These are phyloP conservation scores for Leptographium procerum DNA, from an alignment of 2,329 filamentous ascomycete species.

Conservation along the genomic window DNA sequence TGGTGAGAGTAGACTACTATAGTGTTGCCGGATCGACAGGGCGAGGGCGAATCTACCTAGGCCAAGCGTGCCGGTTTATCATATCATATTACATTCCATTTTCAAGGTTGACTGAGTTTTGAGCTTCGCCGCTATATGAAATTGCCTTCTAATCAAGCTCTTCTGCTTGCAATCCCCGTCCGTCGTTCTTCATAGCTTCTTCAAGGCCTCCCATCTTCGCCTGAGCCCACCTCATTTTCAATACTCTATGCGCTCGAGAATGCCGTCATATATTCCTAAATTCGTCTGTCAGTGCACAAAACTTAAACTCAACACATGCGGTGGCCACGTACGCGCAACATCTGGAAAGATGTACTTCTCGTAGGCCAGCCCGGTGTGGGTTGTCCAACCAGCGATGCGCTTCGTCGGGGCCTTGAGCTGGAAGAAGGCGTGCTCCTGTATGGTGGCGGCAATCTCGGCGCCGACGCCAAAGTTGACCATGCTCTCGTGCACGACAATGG, in stretches of 20 bases:
- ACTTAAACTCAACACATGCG: no score
- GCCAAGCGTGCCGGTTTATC: no score
- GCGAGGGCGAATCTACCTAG: no score
- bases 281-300: no score
- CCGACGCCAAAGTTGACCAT: slow-evolving; percentile 86
- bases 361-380: slow-evolving; percentile 67
- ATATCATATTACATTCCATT: no score
- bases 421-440: slow-evolving; percentile 78
- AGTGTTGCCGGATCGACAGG: no score
- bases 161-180: not conserved
- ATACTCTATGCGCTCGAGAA: not conserved
- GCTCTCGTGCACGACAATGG: slow-evolving; percentile 81
- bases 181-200: no score
- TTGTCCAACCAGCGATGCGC: slow-evolving; percentile 81
- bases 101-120: no score
- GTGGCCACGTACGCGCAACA: slow-evolving; percentile 37
- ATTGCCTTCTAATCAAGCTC: not conserved
- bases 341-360: slow-evolving; percentile 78
- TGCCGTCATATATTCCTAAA: no score
- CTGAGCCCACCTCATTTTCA: not conserved
- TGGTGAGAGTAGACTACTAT: no score
- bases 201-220: no score
- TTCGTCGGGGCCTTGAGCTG: slow-evolving; percentile 75
- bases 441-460: slow-evolving; percentile 77
- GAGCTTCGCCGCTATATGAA: no score